These are phyloP conservation scores for Herpetomonas samuelpessoai DNA, from an alignment of 208 protist species.

Conservation along the genomic window DNA sequence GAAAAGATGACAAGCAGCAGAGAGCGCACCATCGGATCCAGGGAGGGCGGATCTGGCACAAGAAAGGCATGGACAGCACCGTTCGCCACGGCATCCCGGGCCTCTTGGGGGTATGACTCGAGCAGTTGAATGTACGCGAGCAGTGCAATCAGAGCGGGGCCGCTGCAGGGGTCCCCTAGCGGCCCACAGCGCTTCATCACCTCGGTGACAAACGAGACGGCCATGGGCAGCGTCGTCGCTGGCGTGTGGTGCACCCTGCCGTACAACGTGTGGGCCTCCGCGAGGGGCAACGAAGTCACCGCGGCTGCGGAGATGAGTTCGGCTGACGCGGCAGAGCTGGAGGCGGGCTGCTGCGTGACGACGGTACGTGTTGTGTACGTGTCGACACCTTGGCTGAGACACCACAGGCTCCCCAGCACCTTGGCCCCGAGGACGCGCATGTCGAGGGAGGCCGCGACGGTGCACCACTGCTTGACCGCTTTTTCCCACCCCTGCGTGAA, in stretches of 20 bases:
- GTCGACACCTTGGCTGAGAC: constrained; percentile 20
- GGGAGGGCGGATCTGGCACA: constrained; percentile 9
- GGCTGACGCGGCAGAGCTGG: not conserved
- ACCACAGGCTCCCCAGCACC: constrained; percentile 22
- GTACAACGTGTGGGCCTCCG: constrained; percentile 22
- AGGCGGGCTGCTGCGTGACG: constrained; percentile 9
- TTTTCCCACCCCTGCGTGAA: constrained; percentile 9
- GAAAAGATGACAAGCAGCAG: constrained; percentile 28
- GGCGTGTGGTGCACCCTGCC: constrained; percentile 1
- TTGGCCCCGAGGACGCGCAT: constrained; percentile 34
- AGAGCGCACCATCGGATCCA: constrained; percentile 20
- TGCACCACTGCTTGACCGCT: not conserved
- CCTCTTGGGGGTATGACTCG: constrained; percentile 15
- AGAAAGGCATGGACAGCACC: constrained; percentile 20
- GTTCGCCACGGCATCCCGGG: constrained; percentile 14
- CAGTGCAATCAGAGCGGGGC: constrained; percentile 14
- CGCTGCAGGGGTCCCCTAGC: constrained; percentile 14
- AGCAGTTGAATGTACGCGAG: constrained; percentile 23
- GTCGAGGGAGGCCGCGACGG: constrained; percentile 14
- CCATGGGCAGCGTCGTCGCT: constrained; percentile 41
- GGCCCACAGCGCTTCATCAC: constrained; percentile 28
- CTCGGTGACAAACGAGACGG: constrained; percentile 46
- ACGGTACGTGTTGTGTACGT: constrained; percentile 23
- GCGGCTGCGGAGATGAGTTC: not conserved
- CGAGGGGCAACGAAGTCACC: constrained; percentile 5